These are phyloP conservation scores for Tarenaya hassleriana DNA, from an alignment of 345 rosid genomes.

Conservation along the genomic window DNA sequence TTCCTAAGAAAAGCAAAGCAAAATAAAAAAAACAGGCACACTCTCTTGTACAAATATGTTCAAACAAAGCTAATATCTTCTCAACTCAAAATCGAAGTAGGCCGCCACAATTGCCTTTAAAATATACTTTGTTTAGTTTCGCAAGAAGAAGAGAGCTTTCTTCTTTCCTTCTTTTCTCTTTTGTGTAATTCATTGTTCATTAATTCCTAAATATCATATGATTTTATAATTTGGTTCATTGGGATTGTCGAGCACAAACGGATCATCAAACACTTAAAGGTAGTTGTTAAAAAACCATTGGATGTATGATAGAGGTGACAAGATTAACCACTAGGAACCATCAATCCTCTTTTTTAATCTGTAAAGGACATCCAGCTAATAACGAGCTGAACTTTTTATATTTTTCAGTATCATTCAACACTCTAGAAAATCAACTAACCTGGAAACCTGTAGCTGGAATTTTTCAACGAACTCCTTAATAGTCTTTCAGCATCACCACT, in stretches of 20 bases:
- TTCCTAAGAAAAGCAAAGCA: neutral
- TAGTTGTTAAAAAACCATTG: conserved; percentile 8
- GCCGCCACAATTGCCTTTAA: too few relatives aligned
- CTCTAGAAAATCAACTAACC: conserved; percentile 44
- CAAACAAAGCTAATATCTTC: conserved; percentile 14
- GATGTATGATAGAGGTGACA: conserved; percentile 12
- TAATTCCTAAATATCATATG: conserved; percentile 9
- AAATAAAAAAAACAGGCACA: conserved; percentile 1
- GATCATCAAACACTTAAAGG: conserved; percentile 16
- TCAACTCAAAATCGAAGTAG: conserved; percentile 10
- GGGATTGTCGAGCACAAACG: conserved; percentile 7
- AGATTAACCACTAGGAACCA: conserved; percentile 5
- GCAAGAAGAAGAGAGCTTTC: conserved; percentile 12
- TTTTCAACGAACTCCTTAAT: conserved; percentile 47
- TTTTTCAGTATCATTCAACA: neutral
- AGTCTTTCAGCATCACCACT: conserved; percentile 65
- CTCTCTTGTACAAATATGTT: neutral
- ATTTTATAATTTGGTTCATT: conserved; percentile 1
- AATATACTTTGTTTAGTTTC: too few relatives aligned
- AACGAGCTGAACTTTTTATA: neutral
- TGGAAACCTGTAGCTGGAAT: conserved; percentile 64
- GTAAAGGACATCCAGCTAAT: conserved; percentile 1
- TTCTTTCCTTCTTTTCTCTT: too few relatives aligned
- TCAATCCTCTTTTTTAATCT: neutral
- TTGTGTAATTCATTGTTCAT: conserved; percentile 1